A percentile compares a stretch with the other conserved stretches of the same genome.
Evolutionary conservation across 495 filamentous ascomycete species (phyloP).

Genomic region (Podospora pseudopauciseta): DNA sequence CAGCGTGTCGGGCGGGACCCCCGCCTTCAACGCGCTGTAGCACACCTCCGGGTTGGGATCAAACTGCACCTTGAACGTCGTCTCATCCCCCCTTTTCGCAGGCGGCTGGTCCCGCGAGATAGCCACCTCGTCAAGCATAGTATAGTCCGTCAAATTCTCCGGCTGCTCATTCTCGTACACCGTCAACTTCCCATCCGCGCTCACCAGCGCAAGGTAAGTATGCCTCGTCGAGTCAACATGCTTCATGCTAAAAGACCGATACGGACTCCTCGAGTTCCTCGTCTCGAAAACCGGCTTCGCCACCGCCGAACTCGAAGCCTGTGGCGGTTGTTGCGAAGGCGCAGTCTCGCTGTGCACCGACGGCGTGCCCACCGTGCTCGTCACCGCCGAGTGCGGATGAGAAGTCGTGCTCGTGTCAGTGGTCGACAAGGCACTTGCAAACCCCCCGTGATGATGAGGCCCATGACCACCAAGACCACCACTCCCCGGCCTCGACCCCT

Average conservation of each 20-base stretch:
- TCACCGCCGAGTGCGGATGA: background rate
- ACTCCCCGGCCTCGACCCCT: too few species aligned
- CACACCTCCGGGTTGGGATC: constrained; percentile 78
- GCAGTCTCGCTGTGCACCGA: background rate
- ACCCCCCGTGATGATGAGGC: too few species aligned
- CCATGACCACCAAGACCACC: too few species aligned
- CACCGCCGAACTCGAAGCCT: background rate
- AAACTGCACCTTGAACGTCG: constrained; percentile 77
- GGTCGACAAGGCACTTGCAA: too few species aligned
- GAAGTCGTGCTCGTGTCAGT: background rate
- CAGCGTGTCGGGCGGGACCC: constrained; percentile 67
- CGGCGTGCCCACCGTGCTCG: background rate
- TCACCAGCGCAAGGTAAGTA: constrained; percentile 79
- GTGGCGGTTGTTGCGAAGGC: background rate
- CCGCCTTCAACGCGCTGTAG: constrained; percentile 70
- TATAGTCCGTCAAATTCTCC: constrained; percentile 76
- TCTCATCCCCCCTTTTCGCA: constrained; percentile 67
- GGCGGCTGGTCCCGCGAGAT: constrained; percentile 44
- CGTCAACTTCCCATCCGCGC: constrained; percentile 71
- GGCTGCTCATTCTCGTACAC: constrained; percentile 84
- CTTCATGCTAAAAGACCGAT: constrained; percentile 75
- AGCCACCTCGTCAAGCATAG: constrained; percentile 63
- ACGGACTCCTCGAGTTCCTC: constrained; percentile 40
- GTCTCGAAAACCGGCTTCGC: constrained; percentile 45
- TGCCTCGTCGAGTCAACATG: constrained; percentile 62